Conservation (phyloP, 768 basidiomycete species). For the Omphalotus guepiniiformis region DNA sequence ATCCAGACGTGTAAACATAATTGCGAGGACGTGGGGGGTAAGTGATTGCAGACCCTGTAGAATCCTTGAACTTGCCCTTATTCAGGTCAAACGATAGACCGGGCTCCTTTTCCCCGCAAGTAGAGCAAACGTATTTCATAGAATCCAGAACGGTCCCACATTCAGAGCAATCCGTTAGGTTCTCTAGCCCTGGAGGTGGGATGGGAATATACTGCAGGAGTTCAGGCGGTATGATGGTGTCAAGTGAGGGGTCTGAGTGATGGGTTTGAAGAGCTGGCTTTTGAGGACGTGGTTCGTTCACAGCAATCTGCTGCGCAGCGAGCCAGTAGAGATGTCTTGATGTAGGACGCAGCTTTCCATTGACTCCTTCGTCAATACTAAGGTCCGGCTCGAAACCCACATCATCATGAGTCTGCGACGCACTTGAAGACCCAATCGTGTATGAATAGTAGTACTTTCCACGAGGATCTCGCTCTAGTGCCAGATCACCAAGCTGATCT, state of each 20-base stretch:
- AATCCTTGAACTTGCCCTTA: slow-evolving; percentile 50
- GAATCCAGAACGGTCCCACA: slow-evolving; percentile 72
- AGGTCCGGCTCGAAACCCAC: slow-evolving; percentile 26
- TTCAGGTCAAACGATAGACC: slow-evolving; percentile 19
- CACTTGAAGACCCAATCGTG: slow-evolving; percentile 40
- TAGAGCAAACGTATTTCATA: slow-evolving; percentile 88
- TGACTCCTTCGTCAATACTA: slow-evolving; percentile 28
- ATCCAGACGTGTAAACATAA: slow-evolving; percentile 21
- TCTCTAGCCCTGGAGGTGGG: slow-evolving; percentile 48
- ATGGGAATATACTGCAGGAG: slow-evolving; percentile 48
- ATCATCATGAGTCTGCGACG: slow-evolving; percentile 51
- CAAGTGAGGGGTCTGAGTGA: slow-evolving; percentile 22
- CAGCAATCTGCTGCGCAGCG: slow-evolving; percentile 43
- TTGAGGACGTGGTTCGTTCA: not conserved
- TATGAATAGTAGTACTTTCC: slow-evolving; percentile 81
- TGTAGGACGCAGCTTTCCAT: slow-evolving; percentile 47
- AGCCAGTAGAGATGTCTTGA: slow-evolving; percentile 69
- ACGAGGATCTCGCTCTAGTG: slow-evolving; percentile 58
- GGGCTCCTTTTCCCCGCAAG: slow-evolving; percentile 77
- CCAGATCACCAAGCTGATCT: slow-evolving; percentile 51
- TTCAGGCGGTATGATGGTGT: slow-evolving; percentile 39
- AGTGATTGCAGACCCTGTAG: slow-evolving; percentile 16
- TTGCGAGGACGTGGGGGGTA: slow-evolving; percentile 34
- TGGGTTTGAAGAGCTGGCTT: slow-evolving; percentile 18
- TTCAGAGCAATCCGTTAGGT: slow-evolving; percentile 77